Conservation (phyloP, 768 basidiomycete genomes). For the Leccinum aurantiacum region DNA sequence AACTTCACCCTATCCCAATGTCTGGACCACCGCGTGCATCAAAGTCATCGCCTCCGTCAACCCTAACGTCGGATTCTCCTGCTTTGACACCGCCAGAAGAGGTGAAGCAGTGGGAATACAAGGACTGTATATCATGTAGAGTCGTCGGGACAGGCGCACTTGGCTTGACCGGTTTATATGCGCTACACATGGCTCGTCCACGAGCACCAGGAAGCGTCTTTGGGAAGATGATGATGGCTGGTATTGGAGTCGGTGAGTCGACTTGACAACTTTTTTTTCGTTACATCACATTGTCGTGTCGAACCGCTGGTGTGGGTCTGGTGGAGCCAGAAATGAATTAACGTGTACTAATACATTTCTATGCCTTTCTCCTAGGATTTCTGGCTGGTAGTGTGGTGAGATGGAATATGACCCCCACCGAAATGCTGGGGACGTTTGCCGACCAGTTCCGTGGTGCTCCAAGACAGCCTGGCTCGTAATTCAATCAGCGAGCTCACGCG, state of each 20-base stretch:
- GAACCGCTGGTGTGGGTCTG: neutral
- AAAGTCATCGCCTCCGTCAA: neutral
- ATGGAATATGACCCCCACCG: too few species aligned
- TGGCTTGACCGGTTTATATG: conserved; percentile 63
- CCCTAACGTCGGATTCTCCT: conserved; percentile 1
- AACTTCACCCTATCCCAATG: conserved; percentile 9
- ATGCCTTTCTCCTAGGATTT: too few species aligned
- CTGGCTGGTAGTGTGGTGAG: too few species aligned
- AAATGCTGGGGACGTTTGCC: too few species aligned
- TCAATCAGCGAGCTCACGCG: too few species aligned
- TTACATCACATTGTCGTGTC: too few species aligned
- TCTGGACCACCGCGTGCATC: conserved; percentile 20
- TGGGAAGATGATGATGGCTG: conserved; percentile 63
- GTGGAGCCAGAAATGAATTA: neutral
- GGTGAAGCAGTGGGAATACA: conserved; percentile 20
- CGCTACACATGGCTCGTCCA: conserved; percentile 61
- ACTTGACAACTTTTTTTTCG: too few species aligned
- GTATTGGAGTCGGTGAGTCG: conserved; percentile 55
- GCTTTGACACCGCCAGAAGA: conserved; percentile 8
- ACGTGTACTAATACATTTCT: too few species aligned
- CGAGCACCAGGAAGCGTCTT: conserved; percentile 58
- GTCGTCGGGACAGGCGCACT: conserved; percentile 67
- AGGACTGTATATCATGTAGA: conserved; percentile 70
- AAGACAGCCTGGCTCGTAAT: too few species aligned
- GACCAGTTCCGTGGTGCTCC: too few species aligned